Percentiles rank a stretch among this genome's conserved stretches.
phyloP scores from a whole-genome alignment of 2,329 filamentous ascomycete genomes.

The Cladosporium cucumerinum region DNA sequence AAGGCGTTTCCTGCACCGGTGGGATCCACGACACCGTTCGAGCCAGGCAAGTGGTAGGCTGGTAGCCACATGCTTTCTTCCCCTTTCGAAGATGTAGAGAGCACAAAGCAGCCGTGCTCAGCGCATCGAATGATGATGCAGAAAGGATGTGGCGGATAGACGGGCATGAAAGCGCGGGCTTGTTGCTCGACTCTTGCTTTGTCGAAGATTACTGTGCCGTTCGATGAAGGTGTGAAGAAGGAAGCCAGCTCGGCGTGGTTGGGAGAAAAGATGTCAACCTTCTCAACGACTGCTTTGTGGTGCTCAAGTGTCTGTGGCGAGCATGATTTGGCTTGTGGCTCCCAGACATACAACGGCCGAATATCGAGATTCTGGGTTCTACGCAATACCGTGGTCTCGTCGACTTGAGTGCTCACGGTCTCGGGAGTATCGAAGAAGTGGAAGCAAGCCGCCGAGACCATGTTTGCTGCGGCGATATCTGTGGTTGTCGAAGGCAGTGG shows the following conservation, averaged over 20 bases:
- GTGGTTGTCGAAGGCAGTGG: slow-evolving; percentile 22
- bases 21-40: slow-evolving; percentile 25
- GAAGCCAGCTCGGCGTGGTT: slow-evolving; percentile 29
- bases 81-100: not conserved
- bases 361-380: not conserved
- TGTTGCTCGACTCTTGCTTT: slow-evolving; percentile 20
- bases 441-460: slow-evolving; percentile 19
- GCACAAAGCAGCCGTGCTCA: slow-evolving; percentile 28
- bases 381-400: slow-evolving; percentile 14
- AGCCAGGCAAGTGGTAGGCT: slow-evolving; percentile 22
- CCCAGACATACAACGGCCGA: slow-evolving; percentile 28
- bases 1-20: slow-evolving; percentile 33
- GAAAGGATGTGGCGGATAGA: slow-evolving; percentile 6
- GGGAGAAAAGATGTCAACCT: slow-evolving; percentile 30
- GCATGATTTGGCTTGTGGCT: slow-evolving; percentile 30
- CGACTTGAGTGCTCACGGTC: slow-evolving; percentile 18
- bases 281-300: slow-evolving; percentile 18
- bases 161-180: slow-evolving; percentile 22
- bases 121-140: slow-evolving; percentile 27
- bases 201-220: slow-evolving; percentile 16
- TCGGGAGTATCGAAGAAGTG: slow-evolving; percentile 29
- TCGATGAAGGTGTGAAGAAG: slow-evolving; percentile 20
- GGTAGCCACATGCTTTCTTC: slow-evolving; percentile 23
- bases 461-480: slow-evolving; percentile 18
- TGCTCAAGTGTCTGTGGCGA: slow-evolving; percentile 19